Base-by-base conservation (phyloP, 2,329 filamentous ascomycete genomes). In the Apiospora hydei region DNA sequence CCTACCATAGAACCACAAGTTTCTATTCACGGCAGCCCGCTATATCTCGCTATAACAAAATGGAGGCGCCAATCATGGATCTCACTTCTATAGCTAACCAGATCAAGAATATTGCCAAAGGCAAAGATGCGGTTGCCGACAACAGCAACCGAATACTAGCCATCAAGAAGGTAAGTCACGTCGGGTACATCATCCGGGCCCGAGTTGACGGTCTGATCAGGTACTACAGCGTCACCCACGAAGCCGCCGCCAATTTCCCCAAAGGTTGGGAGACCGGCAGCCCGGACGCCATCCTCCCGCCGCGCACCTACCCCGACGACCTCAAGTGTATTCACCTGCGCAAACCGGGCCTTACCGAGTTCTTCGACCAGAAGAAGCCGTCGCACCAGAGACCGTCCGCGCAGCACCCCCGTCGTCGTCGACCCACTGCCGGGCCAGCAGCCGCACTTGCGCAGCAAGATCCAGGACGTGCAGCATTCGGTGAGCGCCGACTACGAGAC, bases 91-190 rank as follows among this genome's bases (percentile, higher is more conserved):
- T 38, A 21, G 8, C 30, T 11, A 38, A 38, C 2, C 16, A 11
- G 10, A 13, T 61, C 7, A 8, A n/a, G 30, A 38, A 11, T 7
- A n/a, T n/a, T 21, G 16, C 30, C 7, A 1, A 8, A 0, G 34
- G 18, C 7, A 4, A 38, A 11, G 57, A 41, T 16, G 18, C 10
- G 3, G 30, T 41, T 6, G 21, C 57, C 30, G 57, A n/a, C 57
- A n/a, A 13, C 30, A n/a, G 72, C 67, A 75, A 75, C 61, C n/a
- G 3, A 8, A 64, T 64, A 4, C 10, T 64, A 3, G 57, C 57
- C 10, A 18, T 14, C 4, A 64, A 64, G 11, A 18, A 64, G 30
- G 57, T 41, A n/a, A 41, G 57, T 14, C 8, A 13, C 18, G n/a
- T n/a, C 13, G 57, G 57, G 1, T 64, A 41, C 57, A n/a, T 64